Conservation (phyloP, 2,329 filamentous ascomycete genomes). For the Diaporthe citriasiana region DNA sequence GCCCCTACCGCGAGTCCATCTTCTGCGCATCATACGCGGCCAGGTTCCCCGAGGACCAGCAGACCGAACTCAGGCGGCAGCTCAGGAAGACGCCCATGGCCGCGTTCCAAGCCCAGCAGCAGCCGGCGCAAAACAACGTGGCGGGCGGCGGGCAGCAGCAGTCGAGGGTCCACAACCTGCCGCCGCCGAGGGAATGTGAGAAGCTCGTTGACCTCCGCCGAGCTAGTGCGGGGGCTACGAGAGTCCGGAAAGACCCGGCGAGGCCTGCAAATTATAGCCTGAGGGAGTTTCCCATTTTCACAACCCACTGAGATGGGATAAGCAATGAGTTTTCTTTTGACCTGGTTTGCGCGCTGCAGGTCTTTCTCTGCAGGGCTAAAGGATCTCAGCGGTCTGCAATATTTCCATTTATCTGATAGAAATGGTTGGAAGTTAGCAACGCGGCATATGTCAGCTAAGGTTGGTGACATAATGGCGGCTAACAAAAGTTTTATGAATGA, state of each 20-base stretch:
- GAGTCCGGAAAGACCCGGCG: background rate
- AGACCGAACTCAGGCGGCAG: constrained; percentile 19
- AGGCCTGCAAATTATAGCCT: background rate
- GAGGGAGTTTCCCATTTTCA: constrained; percentile 23
- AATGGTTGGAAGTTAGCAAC: background rate
- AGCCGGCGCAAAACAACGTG: background rate
- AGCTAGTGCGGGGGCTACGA: background rate
- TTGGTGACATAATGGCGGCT: background rate
- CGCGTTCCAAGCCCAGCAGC: background rate
- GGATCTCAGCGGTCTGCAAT: background rate
- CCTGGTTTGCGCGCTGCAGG: background rate
- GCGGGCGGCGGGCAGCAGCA: background rate
- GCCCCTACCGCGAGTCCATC: constrained; percentile 18
- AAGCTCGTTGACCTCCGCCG: background rate
- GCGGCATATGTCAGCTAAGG: background rate
- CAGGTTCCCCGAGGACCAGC: constrained; percentile 16
- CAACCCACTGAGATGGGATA: background rate
- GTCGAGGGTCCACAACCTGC: background rate
- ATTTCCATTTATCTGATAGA: background rate
- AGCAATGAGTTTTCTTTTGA: background rate
- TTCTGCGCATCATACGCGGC: constrained; percentile 10
- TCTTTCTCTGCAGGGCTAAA: background rate
- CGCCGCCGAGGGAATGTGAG: constrained; percentile 10
- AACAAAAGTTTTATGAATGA: constrained; percentile 3
- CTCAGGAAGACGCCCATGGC: background rate